phyloP scores from a whole-genome alignment of 2,329 filamentous ascomycete species.

The Dactylellina parvicollis region DNA sequence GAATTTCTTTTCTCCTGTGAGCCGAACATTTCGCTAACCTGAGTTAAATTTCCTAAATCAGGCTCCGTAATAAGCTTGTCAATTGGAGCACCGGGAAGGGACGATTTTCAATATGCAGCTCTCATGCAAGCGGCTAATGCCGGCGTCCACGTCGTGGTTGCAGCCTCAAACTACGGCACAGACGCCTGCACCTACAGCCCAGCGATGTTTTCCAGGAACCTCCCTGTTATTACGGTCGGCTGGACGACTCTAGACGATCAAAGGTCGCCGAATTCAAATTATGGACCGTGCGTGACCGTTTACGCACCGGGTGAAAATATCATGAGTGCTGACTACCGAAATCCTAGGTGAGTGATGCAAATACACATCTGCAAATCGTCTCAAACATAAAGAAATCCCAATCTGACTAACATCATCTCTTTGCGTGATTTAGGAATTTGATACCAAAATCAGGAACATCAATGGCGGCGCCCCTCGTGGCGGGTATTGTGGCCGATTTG shows the following conservation, averaged over 20 bases:
- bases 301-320: slow-evolving; percentile 69
- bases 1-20: background rate
- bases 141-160: slow-evolving; percentile 62
- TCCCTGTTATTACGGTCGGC: slow-evolving; percentile 62
- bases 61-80: slow-evolving; percentile 68
- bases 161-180: slow-evolving; percentile 61
- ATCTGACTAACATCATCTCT: background rate
- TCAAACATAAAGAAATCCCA: background rate
- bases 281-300: slow-evolving; percentile 67
- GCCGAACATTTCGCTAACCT: background rate
- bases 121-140: slow-evolving; percentile 63
- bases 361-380: background rate
- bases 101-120: slow-evolving; percentile 64
- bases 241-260: slow-evolving; percentile 60
- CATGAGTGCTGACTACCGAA: slow-evolving; percentile 62
- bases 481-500: slow-evolving; percentile 16
- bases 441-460: slow-evolving; percentile 59
- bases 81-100: slow-evolving; percentile 64
- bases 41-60: background rate
- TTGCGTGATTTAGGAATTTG: slow-evolving; percentile 60
- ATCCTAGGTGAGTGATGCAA: background rate
- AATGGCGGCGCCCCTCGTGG: slow-evolving; percentile 30
- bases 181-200: slow-evolving; percentile 58
- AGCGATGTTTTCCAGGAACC: slow-evolving; percentile 61
- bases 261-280: slow-evolving; percentile 63